Evolutionary conservation across 2,329 filamentous ascomycete species (phyloP).

Genomic region (Fusarium coicis): DNA sequence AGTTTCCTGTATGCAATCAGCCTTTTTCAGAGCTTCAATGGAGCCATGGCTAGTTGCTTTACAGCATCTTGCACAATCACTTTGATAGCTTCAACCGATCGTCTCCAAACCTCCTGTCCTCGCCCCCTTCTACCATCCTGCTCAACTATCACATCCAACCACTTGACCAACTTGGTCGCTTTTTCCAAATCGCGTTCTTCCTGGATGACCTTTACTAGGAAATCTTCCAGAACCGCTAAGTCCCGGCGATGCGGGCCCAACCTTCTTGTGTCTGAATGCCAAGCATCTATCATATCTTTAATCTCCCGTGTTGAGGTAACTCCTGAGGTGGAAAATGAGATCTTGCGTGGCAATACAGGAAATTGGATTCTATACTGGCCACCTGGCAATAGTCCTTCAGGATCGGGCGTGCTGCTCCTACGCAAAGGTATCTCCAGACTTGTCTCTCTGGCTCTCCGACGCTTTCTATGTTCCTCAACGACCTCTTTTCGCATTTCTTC

Average conservation of each 20-base stretch:
- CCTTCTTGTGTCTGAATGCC: constrained; percentile 76
- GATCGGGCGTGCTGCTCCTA: constrained; percentile 40
- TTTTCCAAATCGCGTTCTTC: constrained; percentile 85
- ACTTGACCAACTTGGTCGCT: constrained; percentile 74
- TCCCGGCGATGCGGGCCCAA: constrained; percentile 86
- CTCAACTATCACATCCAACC: constrained; percentile 69
- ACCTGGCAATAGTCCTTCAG: constrained; percentile 42
- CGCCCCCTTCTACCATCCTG: constrained; percentile 53
- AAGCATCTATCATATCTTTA: constrained; percentile 77
- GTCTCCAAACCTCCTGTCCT: constrained; percentile 59
- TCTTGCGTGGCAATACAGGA: constrained; percentile 56
- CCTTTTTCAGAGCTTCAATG: constrained; percentile 58
- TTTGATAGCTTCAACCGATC: constrained; percentile 58
- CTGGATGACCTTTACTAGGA: constrained; percentile 75
- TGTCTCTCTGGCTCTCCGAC: constrained; percentile 67
- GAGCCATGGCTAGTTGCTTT: constrained; percentile 64
- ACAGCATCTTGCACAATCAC: constrained; percentile 66
- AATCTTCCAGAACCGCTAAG: constrained; percentile 77
- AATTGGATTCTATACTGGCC: constrained; percentile 61
- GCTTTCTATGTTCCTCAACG: constrained; percentile 72
- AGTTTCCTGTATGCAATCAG: neutral
- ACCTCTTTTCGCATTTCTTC: constrained; percentile 83
- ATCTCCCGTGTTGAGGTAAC: constrained; percentile 67
- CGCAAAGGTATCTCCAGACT: constrained; percentile 56
- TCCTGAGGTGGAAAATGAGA: constrained; percentile 57